These are phyloP conservation scores for Colletotrichum gloeosporioides DNA, from an alignment of 2,329 filamentous ascomycete species.

Conservation along the genomic window DNA sequence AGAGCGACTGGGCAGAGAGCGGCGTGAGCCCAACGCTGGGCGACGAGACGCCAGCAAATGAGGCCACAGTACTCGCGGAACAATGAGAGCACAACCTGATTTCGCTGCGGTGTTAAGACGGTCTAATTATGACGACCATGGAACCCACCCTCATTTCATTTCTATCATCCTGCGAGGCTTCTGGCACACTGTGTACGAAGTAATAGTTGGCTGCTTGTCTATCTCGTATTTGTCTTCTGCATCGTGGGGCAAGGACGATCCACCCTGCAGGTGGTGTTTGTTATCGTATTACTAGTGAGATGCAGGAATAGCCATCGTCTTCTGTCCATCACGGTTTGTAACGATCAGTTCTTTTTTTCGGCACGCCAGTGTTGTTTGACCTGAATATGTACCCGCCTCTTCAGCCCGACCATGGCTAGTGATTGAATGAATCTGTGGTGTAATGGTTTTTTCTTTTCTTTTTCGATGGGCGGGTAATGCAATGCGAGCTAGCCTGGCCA, in stretches of 20 bases:
- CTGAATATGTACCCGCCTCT: not conserved
- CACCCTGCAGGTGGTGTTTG: not conserved
- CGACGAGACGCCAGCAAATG: constrained; percentile 24
- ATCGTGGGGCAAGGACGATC: not conserved
- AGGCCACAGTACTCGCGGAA: constrained; percentile 38
- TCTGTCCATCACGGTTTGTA: not conserved
- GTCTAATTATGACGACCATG: not conserved
- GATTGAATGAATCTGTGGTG: not conserved
- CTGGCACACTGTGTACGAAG: not conserved
- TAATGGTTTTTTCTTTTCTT: not conserved
- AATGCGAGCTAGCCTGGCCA: not conserved
- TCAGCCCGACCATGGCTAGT: not conserved
- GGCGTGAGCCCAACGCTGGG: constrained; percentile 26
- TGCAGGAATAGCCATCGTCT: not conserved
- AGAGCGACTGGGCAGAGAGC: constrained; percentile 51
- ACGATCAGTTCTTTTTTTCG: not conserved
- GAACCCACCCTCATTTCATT: not conserved
- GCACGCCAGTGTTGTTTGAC: not conserved
- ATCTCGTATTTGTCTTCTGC: not conserved
- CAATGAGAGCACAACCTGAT: constrained; percentile 7
- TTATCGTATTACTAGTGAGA: not conserved
- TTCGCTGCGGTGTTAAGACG: not conserved
- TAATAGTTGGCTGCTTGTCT: not conserved
- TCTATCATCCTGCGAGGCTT: not conserved
- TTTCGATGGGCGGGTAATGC: not conserved